Base-by-base conservation (phyloP, 2,329 filamentous ascomycete genomes). In the Sodiomyces alkalinus region DNA sequence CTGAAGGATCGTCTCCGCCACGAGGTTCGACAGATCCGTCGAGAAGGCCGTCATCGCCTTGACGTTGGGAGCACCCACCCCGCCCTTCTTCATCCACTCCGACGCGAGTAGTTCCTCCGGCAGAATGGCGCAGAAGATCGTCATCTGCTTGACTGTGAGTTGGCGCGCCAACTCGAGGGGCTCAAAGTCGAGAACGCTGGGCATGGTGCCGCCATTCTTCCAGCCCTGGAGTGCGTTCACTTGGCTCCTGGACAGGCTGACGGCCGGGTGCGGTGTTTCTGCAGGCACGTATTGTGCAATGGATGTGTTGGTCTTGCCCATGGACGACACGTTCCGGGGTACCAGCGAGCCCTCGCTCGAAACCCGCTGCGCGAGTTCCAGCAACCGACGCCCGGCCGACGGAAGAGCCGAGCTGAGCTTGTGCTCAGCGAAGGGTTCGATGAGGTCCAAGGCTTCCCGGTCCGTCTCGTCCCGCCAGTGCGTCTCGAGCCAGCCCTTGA, bases 401-500 rank as follows among this genome's bases (percentile, higher is more conserved):
- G 85, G 80, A 20, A 94, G 58, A 6, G 76, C 62, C 2, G 62
- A 51, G 27, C 62, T 62, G 6, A 98, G 63, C 38, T 78, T 78
- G 26, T 68, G 66, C 39, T 77, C 71, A 3, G 87, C 85, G 51
- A 98, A 98, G 1, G 71, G 62, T 19, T 78, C 63, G 37, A 98
- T 92, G 27, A 80, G 59, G 1, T 67, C 61, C 7, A 98, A 61
- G 2, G 86, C 83, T 9, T 72, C 66, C 29, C 71, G 69, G 47
- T 98, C 90, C 8, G 75, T 74, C 33, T 83, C 73, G 37, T 82
- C 73, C 26, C 80, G 74, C 87, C 90, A 98, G 52, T 98, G 85
- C 6, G 80, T 90, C 56, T 96, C 90, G 13, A 98, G 61, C 90
- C 90, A 98, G 22, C 81, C 80, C 53, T 98, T 98, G 64, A 98